phyloP scores from a whole-genome alignment of 495 filamentous ascomycete species.

The Hypoxylon intermedium region DNA sequence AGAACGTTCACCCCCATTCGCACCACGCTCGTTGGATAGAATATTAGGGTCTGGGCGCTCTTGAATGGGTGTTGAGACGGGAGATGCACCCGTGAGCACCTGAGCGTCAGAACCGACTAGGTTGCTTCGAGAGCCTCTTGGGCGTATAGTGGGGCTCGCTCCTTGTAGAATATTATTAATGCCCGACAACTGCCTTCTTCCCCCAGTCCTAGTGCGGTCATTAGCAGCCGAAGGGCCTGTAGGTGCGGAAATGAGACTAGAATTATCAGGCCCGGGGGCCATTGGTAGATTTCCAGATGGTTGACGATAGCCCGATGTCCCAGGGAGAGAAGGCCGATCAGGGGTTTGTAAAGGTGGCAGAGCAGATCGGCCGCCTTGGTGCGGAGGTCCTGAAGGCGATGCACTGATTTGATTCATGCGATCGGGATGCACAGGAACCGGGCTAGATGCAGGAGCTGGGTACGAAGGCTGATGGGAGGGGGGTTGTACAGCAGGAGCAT shows the following conservation, averaged over 20 bases:
- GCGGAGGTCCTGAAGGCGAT: conserved; percentile 23
- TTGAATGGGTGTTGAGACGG: conserved; percentile 52
- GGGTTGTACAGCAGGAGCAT: conserved; percentile 25
- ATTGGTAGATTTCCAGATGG: conserved; percentile 40
- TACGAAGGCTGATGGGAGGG: conserved; percentile 34
- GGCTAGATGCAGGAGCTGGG: conserved; percentile 31
- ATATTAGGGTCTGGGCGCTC: conserved; percentile 51
- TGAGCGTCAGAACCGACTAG: conserved; percentile 56
- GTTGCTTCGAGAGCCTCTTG: conserved; percentile 48
- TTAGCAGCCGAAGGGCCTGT: conserved; percentile 55
- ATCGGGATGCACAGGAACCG: conserved; percentile 57
- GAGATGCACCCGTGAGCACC: conserved; percentile 55
- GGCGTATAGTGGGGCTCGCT: conserved; percentile 45
- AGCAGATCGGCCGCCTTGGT: conserved; percentile 36
- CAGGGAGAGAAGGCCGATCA: conserved; percentile 33
- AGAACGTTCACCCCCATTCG: conserved; percentile 47
- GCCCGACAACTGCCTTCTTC: conserved; percentile 54
- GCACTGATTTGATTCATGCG: conserved; percentile 51
- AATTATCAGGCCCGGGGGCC: conserved; percentile 37
- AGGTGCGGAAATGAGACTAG: conserved; percentile 49
- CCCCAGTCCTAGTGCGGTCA: conserved; percentile 54
- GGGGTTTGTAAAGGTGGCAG: conserved; percentile 41
- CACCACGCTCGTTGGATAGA: conserved; percentile 38
- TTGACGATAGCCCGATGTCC: conserved; percentile 34
- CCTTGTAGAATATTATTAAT: conserved; percentile 61